phyloP scores from a whole-genome alignment of 2,329 filamentous ascomycete species.

The Fusarium cyanostomum region DNA sequence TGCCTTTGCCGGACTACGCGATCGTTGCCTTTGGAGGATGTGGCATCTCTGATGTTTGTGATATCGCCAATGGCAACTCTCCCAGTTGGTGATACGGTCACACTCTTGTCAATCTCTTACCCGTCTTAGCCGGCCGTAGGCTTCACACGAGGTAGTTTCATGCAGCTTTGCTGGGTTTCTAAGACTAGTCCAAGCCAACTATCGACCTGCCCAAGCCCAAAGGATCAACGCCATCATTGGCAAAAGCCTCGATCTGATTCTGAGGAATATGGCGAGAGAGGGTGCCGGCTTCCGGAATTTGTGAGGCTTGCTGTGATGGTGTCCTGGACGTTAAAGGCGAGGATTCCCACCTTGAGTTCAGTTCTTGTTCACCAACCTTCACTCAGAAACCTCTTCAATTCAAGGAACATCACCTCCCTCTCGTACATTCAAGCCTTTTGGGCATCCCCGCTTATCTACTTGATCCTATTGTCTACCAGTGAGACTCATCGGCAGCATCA shows the following conservation, averaged over 20 bases:
- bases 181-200: neutral
- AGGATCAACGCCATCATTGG: conserved; percentile 13
- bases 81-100: neutral
- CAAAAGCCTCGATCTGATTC: neutral
- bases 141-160: conserved; percentile 2
- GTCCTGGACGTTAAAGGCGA: conserved; percentile 26
- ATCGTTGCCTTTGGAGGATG: neutral
- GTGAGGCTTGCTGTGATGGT: neutral
- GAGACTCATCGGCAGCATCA: conserved; percentile 4
- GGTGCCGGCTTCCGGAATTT: neutral
- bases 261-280: neutral
- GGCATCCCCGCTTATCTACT: neutral
- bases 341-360: conserved; percentile 1
- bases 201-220: neutral
- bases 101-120: neutral
- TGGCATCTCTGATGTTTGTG: neutral
- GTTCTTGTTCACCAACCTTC: conserved; percentile 3
- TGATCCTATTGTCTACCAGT: neutral
- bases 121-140: conserved; percentile 3
- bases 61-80: conserved; percentile 19
- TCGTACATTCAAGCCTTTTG: neutral
- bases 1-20: neutral
- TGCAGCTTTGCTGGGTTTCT: neutral
- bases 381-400: conserved; percentile 5
- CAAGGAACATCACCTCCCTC: neutral